These are phyloP conservation scores for Beta lomatogona DNA, from an alignment of 179 eudicot species.

Conservation along the genomic window DNA sequence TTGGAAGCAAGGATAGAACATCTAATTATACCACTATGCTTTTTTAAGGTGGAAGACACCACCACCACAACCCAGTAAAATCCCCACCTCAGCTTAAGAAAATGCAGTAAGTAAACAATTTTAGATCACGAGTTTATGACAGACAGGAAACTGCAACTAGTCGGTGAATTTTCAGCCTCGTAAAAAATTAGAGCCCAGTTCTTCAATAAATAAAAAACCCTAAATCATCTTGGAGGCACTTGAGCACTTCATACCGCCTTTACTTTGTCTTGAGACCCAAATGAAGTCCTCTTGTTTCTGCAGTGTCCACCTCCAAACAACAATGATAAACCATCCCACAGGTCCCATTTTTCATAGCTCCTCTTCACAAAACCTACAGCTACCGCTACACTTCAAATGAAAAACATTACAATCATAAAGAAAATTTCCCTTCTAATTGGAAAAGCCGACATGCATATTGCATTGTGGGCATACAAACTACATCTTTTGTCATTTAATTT, in stretches of 20 bases:
- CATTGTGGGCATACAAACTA: not conserved
- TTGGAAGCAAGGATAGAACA: too few species aligned
- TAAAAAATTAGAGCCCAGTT: not conserved
- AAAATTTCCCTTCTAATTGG: not conserved
- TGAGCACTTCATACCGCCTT: not conserved
- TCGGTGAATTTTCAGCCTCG: not conserved
- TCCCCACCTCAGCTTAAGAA: not conserved
- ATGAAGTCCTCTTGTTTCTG: slow-evolving; percentile 1
- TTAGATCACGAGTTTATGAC: not conserved
- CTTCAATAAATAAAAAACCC: not conserved
- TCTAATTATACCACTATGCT: not conserved
- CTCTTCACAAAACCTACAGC: not conserved
- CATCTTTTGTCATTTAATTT: not conserved
- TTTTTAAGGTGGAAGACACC: not conserved
- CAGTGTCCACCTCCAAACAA: not conserved
- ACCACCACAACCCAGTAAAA: not conserved
- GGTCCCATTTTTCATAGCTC: not conserved
- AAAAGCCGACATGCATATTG: not conserved
- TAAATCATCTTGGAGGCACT: not conserved
- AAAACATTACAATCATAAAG: not conserved
- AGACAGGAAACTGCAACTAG: not conserved
- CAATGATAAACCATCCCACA: not conserved
- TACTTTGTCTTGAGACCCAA: not conserved
- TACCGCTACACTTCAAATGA: not conserved
- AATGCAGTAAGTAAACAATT: not conserved